Base-by-base conservation (phyloP, 2,329 filamentous ascomycete species). In the Phialophora chinensis region DNA sequence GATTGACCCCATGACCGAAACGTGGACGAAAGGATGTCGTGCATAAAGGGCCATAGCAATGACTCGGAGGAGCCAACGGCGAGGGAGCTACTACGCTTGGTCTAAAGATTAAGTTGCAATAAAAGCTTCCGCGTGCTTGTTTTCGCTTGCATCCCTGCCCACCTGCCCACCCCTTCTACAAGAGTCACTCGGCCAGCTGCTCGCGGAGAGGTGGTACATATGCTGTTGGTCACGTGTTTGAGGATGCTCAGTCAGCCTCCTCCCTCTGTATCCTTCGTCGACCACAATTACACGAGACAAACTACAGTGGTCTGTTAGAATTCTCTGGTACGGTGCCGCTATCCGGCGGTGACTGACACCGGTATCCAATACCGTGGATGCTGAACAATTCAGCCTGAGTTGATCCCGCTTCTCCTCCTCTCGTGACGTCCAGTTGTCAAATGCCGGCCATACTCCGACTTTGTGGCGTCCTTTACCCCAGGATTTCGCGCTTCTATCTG, bases 371-470 rank as follows among this genome's bases (percentile, higher is more conserved):
- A 35, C 42, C 57, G 31, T 60, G 6, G 42, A 25, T 25, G 25
- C 42, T 60, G 27, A 6, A 33, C 23, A 60, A 60, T 60, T 60
- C 49, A 60, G 57, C 42, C 57, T 49, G 57, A 60, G 20, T 60
- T 35, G 56, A 29, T 23, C 29, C 33, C 29, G 27, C 57, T 23
- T 25, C 47, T 33, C 31, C 57, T 47, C 57, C 23, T 49, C 57
- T 50, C 27, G 6, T 47, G 14, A 50, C 57, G 14, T 60, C 57
- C 44, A 60, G 52, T 50, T 11, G n/a, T 33, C 35, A 31, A 53
- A 25, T 42, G 14, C 50, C 60, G 60, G 60, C 35, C 49, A 62
- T 20, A 29, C 52, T 62, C 60, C 60, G 60, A 54, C 60, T 7
- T 10, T 14, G 38, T 54, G n/a, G 25, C 38, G 33, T 53, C 27